phyloP scores from a whole-genome alignment of 2,329 filamentous ascomycete species.

The Colletotrichum sp. region DNA sequence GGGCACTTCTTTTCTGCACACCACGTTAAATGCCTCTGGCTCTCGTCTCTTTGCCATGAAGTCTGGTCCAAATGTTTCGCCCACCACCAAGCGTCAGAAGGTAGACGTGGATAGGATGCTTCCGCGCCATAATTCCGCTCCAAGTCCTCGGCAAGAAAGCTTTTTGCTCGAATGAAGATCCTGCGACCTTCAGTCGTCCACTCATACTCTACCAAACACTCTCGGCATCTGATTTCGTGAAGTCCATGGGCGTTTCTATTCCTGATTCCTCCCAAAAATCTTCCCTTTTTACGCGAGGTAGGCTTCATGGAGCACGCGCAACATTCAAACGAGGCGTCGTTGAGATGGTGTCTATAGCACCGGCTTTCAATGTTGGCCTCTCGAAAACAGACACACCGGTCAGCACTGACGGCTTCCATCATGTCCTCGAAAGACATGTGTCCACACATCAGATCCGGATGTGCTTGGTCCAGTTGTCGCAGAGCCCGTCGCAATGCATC shows the following conservation, averaged over 20 bases:
- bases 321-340: fast-evolving
- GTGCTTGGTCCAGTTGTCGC: neutral
- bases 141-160: fast-evolving
- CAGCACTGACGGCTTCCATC: neutral
- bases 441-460: neutral
- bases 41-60: neutral
- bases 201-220: neutral
- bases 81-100: neutral
- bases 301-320: neutral
- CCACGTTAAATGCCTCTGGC: neutral
- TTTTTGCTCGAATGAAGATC: neutral
- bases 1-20: neutral
- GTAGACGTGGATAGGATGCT: fast-evolving
- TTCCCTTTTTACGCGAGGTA: neutral
- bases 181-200: neutral
- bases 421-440: neutral
- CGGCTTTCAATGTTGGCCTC: neutral
- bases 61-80: neutral
- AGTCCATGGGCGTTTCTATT: no score
- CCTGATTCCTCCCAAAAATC: neutral
- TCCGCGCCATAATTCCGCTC: fast-evolving
- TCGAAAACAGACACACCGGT: neutral
- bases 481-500: neutral
- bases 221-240: neutral
- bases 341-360: neutral